A percentile compares a stretch with the other conserved stretches of the same genome.
These are phyloP conservation scores for Alternaria novae-zelandiae DNA, from an alignment of 2,329 filamentous ascomycete species.

Conservation along the genomic window DNA sequence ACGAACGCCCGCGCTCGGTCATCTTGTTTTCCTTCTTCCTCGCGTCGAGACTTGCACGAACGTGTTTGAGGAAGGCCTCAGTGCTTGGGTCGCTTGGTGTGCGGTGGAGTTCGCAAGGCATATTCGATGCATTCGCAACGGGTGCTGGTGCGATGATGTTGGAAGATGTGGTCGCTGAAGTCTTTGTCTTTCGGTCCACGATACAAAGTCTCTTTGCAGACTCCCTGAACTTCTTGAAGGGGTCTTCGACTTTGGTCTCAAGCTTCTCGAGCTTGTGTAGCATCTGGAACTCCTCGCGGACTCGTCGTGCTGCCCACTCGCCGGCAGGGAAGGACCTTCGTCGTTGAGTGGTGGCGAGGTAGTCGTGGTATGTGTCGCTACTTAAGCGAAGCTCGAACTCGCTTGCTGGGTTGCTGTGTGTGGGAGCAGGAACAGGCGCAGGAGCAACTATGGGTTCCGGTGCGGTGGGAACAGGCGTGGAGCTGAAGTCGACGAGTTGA, in stretches of 20 bases:
- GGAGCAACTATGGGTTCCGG: not conserved
- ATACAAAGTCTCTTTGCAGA: slow-evolving; percentile 2
- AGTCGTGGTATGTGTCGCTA: slow-evolving; percentile 10
- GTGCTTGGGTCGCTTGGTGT: slow-evolving; percentile 7
- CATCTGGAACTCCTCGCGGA: slow-evolving; percentile 5
- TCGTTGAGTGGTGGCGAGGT: slow-evolving; percentile 11
- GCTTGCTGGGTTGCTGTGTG: not conserved
- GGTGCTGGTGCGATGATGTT: not conserved
- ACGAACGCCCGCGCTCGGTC: not conserved
- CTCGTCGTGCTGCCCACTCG: not conserved
- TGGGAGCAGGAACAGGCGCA: not conserved
- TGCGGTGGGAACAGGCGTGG: not conserved
- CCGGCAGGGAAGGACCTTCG: slow-evolving; percentile 15
- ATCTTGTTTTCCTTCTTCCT: slow-evolving; percentile 7
- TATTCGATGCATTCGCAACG: not conserved
- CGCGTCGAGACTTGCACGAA: slow-evolving; percentile 20
- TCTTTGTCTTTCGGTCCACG: not conserved
- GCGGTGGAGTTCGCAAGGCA: slow-evolving; percentile 1
- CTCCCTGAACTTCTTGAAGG: not conserved
- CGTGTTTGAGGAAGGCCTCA: slow-evolving; percentile 18
- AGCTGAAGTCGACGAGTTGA: slow-evolving; percentile 16
- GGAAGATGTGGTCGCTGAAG: not conserved
- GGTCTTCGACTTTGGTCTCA: not conserved
- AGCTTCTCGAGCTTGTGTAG: slow-evolving; percentile 5
- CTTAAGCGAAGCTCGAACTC: slow-evolving; percentile 5